Percentiles rank a stretch among this genome's conserved stretches.
Conservation (phyloP, 164 flowering plant species). For the Cinnamomum micranthum region DNA sequence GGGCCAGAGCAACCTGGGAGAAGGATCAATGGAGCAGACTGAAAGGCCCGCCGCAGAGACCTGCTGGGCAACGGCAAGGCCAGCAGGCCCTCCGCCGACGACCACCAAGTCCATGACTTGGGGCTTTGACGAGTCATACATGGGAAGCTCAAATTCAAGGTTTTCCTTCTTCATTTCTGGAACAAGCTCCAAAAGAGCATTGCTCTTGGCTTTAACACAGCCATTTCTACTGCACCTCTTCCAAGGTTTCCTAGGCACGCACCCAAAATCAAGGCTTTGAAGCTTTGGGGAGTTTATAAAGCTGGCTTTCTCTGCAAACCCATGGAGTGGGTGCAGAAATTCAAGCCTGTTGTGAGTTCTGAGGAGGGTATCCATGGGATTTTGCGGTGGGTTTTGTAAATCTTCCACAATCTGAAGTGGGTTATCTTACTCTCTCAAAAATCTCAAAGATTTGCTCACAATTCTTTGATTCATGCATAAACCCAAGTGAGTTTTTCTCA, state of each 20-base stretch:
- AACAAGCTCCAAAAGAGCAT: constrained; percentile 79
- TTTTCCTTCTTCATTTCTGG: constrained; percentile 80
- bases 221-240: constrained; percentile 25
- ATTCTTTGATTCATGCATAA: not conserved
- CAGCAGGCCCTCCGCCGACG: constrained; percentile 93
- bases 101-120: constrained; percentile 75
- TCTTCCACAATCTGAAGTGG: not conserved
- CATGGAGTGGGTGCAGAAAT: constrained; percentile 47
- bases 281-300: constrained; percentile 33
- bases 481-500: not conserved
- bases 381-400: not conserved
- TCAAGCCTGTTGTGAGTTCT: constrained; percentile 33
- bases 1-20: constrained; percentile 81
- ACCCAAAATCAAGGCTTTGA: constrained; percentile 29
- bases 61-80: constrained; percentile 92
- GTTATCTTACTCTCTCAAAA: not conserved
- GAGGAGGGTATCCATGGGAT: no score
- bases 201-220: constrained; percentile 38
- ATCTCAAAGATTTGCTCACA: not conserved
- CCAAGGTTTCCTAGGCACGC: constrained; percentile 28
- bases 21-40: constrained; percentile 84
- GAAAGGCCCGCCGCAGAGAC: constrained; percentile 87
- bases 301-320: constrained; percentile 43
- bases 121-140: constrained; percentile 68
- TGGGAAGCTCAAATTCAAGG: constrained; percentile 81